Base-by-base conservation (phyloP, 169 alveolate species). In the Cyclospora cayetanensis region DNA sequence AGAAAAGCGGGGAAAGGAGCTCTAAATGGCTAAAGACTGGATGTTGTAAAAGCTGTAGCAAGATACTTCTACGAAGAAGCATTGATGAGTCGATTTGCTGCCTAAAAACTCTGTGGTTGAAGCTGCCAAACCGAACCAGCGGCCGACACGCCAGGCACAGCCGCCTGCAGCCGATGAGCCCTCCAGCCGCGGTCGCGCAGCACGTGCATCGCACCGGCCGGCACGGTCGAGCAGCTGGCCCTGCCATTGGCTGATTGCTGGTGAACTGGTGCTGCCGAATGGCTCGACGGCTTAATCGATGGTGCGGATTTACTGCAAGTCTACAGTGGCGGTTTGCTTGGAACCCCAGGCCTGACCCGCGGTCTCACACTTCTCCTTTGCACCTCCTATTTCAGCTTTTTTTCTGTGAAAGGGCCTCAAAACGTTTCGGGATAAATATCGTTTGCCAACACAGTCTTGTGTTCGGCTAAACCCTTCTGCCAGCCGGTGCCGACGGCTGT, bases 401-500 rank as follows among this genome's bases (percentile, higher is more conserved):
- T 79, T 50, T 27, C 70, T 1, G 35, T 27, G 50, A 50, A 79
- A 34, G 20, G 53, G 29, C 25, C 42, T 43, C 12, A 79, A 70
- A 79, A 79, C 18, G 42, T 79, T 35, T 27, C 70, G 34, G 35
- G 50, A 79, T 79, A 79, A 46, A 79, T 79, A 79, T 79, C 50
- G 25, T 79, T 79, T 60, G n/a, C 88, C 88, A 79, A 29, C 88
- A 50, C 88, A 79, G 15, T 50, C 18, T 79, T 79, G 88, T 79
- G 88, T 79, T 79, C 53, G 88, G 88, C 88, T 50, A 79, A 55
- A 50, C 70, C 88, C 29, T 50, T 46, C 31, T 39, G 22, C 88
- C 88, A 79, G 88, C 88, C 60, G 88, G 88, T 79, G 88, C 88
- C 88, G 88, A 79, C 88, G 31, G 88, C 65, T 50, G 46, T 29